These are phyloP conservation scores for Nitzschia inconspicua DNA, from an alignment of 108 stramenopile genomes.

Conservation along the genomic window DNA sequence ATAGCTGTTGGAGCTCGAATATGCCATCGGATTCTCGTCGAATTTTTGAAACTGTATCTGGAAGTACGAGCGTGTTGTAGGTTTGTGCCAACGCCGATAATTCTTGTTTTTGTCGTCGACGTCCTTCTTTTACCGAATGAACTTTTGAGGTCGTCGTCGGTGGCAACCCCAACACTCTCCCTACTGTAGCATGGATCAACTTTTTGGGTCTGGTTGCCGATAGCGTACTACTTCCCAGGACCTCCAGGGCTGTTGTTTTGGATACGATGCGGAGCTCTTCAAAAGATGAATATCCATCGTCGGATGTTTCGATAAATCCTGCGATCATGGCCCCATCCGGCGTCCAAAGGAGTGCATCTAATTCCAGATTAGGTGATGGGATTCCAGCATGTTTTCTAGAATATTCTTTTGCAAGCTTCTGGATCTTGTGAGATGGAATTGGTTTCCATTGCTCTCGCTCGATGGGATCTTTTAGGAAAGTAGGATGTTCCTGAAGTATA, in stretches of 20 bases:
- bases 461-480: background rate
- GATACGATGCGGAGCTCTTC: background rate
- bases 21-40: background rate
- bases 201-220: slow-evolving; percentile 4
- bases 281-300: background rate
- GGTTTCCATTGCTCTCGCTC: background rate
- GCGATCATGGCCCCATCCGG: slow-evolving; percentile 30
- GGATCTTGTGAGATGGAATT: background rate
- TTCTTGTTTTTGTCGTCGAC: background rate
- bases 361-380: background rate
- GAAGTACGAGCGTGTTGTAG: background rate
- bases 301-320: slow-evolving; percentile 11
- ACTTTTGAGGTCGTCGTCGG: background rate
- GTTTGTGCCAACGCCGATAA: background rate
- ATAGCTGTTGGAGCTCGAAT: background rate
- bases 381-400: background rate
- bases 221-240: background rate
- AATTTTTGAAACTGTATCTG: background rate
- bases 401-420: background rate
- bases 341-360: slow-evolving; percentile 19
- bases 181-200: slow-evolving; percentile 1
- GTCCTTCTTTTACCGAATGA: no score
- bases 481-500: slow-evolving; percentile 12
- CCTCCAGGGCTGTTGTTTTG: background rate
- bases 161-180: slow-evolving; percentile 1